These are phyloP conservation scores for Penicillium manginii DNA, from an alignment of 495 filamentous ascomycete genomes.

Conservation along the genomic window DNA sequence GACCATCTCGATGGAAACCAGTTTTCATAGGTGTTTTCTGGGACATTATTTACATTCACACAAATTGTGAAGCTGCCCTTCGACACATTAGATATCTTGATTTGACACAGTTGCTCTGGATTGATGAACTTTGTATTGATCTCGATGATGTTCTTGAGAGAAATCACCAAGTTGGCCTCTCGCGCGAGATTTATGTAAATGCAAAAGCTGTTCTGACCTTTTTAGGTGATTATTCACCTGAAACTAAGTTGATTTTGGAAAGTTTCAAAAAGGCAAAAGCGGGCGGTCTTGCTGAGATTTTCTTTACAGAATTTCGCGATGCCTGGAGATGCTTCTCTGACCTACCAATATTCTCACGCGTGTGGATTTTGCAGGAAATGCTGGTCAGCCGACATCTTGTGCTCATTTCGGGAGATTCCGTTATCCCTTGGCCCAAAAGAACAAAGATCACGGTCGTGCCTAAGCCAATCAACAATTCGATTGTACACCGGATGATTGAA, in stretches of 20 bases:
- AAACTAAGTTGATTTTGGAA: background rate
- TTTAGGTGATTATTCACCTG: background rate
- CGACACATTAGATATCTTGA: background rate
- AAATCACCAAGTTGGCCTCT: background rate
- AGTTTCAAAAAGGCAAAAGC: background rate
- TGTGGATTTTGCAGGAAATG: background rate
- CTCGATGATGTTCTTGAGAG: background rate
- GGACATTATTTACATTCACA: background rate
- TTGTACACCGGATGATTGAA: background rate
- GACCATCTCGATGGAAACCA: background rate
- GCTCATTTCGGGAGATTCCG: background rate
- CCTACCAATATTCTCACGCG: slow-evolving; percentile 1
- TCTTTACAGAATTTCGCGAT: background rate
- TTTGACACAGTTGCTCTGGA: background rate
- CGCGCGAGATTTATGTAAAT: background rate
- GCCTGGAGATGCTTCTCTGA: background rate
- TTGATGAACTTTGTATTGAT: slow-evolving; percentile 2
- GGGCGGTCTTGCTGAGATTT: background rate
- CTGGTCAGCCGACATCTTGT: background rate
- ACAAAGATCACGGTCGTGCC: background rate
- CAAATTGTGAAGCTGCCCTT: background rate
- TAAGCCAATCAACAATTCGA: background rate
- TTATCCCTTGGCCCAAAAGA: background rate
- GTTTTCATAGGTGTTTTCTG: background rate
- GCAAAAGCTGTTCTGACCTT: background rate